Conservation (phyloP, 495 filamentous ascomycete genomes). For the Xylaria acuta region DNA sequence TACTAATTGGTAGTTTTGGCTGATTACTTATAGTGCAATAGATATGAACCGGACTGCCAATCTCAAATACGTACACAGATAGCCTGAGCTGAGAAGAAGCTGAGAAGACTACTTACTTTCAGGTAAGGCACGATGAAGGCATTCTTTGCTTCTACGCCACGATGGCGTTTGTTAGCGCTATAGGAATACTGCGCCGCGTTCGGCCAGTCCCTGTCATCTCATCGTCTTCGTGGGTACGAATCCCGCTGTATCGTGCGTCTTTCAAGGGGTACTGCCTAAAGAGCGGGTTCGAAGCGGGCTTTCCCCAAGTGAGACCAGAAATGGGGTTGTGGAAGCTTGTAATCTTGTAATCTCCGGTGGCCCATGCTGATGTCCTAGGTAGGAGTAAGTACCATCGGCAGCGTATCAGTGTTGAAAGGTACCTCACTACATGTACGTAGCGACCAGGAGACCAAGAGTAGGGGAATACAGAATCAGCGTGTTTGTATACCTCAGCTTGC, state of each 20-base stretch:
- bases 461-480: constrained; percentile 18
- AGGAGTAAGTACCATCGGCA: neutral
- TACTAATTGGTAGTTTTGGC: neutral
- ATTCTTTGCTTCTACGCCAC: neutral
- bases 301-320: neutral
- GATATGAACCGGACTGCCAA: neutral
- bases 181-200: constrained; percentile 4
- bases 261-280: neutral
- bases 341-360: constrained; percentile 25
- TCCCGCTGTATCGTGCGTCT: neutral
- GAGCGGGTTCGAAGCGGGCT: neutral
- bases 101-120: neutral
- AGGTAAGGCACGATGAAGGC: constrained; percentile 12
- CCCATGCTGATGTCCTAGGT: constrained; percentile 6
- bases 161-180: constrained; percentile 7
- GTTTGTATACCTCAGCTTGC: neutral
- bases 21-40: neutral
- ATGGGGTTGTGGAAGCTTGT: constrained; percentile 15
- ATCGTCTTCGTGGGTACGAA: constrained; percentile 1
- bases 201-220: neutral
- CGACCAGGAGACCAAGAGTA: neutral
- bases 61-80: constrained; percentile 11
- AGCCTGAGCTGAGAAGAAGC: constrained; percentile 15
- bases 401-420: neutral
- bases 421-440: neutral